A percentile compares a stretch with the other conserved stretches of the same genome.
phyloP scores from a whole-genome alignment of 352 stramenopile species.

The Globisporangium irregulare region DNA sequence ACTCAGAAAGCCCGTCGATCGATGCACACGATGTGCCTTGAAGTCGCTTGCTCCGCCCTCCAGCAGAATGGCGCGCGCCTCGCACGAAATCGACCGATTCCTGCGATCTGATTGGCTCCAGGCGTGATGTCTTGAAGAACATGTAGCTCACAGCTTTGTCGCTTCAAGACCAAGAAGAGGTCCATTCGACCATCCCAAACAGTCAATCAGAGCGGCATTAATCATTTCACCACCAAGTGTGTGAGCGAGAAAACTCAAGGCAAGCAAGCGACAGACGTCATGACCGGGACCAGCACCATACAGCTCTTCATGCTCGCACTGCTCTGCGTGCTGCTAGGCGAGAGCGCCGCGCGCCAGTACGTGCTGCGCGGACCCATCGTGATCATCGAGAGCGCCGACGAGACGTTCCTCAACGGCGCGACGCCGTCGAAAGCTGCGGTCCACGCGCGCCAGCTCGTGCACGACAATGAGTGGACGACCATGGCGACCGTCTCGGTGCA shows the following conservation, averaged over 20 bases:
- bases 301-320: slow-evolving; percentile 17
- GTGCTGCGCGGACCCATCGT: slow-evolving; percentile 3
- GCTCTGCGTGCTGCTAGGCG: slow-evolving; percentile 6
- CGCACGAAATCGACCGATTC: not conserved
- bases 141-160: not conserved
- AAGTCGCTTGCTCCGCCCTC: not conserved
- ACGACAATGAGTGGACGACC: slow-evolving; percentile 61
- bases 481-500: slow-evolving; percentile 61
- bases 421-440: slow-evolving; percentile 23
- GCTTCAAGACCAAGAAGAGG: not conserved
- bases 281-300: slow-evolving; percentile 11
- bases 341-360: slow-evolving; percentile 13
- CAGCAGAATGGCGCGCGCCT: not conserved
- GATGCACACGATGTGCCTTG: too few species aligned
- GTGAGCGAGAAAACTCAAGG: not conserved
- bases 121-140: slow-evolving; percentile 3
- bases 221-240: not conserved
- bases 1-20: too few species aligned
- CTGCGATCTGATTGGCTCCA: slow-evolving; percentile 10
- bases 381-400: slow-evolving; percentile 9
- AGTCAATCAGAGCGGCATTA: not conserved
- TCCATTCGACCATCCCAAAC: not conserved
- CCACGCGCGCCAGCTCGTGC: slow-evolving; percentile 61
- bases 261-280: not conserved
- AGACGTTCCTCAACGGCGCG: not conserved